A percentile compares a stretch with the other conserved stretches of the same genome.
phyloP scores from a whole-genome alignment of 176 grass and related monocot species.

The Otatea glauca region DNA sequence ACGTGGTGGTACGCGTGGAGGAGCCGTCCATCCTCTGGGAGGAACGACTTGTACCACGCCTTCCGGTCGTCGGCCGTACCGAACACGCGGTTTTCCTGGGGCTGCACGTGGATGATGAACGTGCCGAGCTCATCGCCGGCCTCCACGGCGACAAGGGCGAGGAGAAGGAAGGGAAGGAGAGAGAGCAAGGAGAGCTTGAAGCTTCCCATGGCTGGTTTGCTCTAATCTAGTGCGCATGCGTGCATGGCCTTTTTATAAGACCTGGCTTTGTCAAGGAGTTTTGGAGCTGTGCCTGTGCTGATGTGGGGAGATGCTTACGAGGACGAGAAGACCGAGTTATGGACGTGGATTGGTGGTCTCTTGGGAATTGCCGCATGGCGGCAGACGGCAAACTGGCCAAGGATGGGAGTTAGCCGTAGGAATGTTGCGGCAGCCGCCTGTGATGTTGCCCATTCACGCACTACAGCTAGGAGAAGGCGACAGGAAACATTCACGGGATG shows the following conservation, averaged over 20 bases:
- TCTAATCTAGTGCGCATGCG: background rate
- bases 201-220: slow-evolving; percentile 29
- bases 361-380: slow-evolving; percentile 9
- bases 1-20: slow-evolving; percentile 64
- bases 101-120: slow-evolving; percentile 53
- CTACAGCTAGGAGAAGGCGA: too few relatives aligned
- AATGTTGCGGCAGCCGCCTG: background rate
- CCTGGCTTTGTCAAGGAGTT: background rate
- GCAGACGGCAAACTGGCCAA: background rate
- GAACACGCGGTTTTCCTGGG: slow-evolving; percentile 10
- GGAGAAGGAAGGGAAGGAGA: slow-evolving; percentile 11
- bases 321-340: background rate
- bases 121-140: slow-evolving; percentile 11
- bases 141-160: background rate
- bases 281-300: background rate
- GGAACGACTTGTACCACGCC: slow-evolving; percentile 53
- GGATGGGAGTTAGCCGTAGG: background rate
- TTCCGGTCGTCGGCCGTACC: slow-evolving; percentile 37
- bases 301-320: slow-evolving; percentile 24
- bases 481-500: too few relatives aligned
- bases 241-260: slow-evolving; percentile 27
- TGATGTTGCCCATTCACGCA: too few relatives aligned
- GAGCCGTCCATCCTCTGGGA: slow-evolving; percentile 40
- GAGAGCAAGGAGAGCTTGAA: background rate
- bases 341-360: background rate